A percentile compares a stretch with the other conserved stretches of the same genome.
phyloP scores from a whole-genome alignment of 306 rosid species.

The Glycine soja region DNA sequence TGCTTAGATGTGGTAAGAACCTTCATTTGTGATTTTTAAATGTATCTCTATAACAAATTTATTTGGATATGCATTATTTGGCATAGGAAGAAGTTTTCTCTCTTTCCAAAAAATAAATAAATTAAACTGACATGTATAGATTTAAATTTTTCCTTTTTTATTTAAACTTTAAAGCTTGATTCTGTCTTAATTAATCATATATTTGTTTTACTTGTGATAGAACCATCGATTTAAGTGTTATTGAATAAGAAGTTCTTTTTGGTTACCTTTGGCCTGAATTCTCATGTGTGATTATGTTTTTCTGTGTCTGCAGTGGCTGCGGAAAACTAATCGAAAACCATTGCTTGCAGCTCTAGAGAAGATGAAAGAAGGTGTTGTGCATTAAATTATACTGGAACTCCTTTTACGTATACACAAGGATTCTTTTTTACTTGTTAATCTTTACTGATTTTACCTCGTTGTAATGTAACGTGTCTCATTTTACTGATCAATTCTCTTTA shows the following conservation, averaged over 20 bases:
- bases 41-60: slow-evolving; percentile 11
- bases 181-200: slow-evolving; percentile 8
- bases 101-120: neutral
- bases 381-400: slow-evolving; percentile 9
- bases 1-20: neutral
- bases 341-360: slow-evolving; percentile 95
- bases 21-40: slow-evolving; percentile 15
- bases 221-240: neutral
- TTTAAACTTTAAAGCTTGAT: slow-evolving; percentile 18
- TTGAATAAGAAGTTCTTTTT: slow-evolving; percentile 4
- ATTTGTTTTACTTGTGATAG: neutral
- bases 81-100: neutral
- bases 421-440: slow-evolving; percentile 15
- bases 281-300: slow-evolving; percentile 28
- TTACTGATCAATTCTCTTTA: slow-evolving; percentile 30
- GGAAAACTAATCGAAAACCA: slow-evolving; percentile 89
- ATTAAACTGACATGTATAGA: neutral
- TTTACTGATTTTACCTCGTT: slow-evolving; percentile 9
- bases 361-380: slow-evolving; percentile 90
- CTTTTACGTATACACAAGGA: slow-evolving; percentile 27
- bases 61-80: slow-evolving; percentile 15
- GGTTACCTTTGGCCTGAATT: slow-evolving; percentile 37
- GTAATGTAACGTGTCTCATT: slow-evolving; percentile 17
- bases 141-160: slow-evolving; percentile 2
- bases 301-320: slow-evolving; percentile 75